Conservation (phyloP, 192 early-diverging fungal species). For the Anaeromyces robustus region DNA sequence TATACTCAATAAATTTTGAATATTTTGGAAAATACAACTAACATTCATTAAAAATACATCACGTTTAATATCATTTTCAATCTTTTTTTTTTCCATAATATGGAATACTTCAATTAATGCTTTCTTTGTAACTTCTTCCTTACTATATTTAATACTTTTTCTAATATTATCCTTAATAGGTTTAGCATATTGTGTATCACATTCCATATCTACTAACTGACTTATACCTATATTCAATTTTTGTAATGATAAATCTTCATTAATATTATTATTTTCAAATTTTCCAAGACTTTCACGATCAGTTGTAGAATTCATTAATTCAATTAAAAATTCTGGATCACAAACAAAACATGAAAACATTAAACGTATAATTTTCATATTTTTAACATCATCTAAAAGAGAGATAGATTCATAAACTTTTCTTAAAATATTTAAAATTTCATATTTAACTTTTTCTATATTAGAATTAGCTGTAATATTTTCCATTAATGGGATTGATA, state of each 20-base stretch:
- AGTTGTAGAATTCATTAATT: not conserved
- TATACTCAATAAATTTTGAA: not conserved
- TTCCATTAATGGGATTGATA: not conserved
- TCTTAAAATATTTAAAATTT: not conserved
- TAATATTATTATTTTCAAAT: not conserved
- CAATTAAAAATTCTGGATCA: not conserved
- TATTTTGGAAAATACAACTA: not conserved
- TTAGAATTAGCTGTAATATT: not conserved
- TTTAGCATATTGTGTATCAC: not conserved
- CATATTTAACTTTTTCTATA: not conserved
- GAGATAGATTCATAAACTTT: not conserved
- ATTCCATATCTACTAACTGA: not conserved
- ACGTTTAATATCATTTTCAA: not conserved
- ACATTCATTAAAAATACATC: not conserved
- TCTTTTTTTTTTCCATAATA: not conserved
- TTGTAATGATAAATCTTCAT: not conserved
- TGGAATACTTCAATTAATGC: not conserved
- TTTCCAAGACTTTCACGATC: not conserved
- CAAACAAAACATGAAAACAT: not conserved
- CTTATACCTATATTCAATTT: not conserved
- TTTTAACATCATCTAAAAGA: not conserved
- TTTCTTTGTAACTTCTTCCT: not conserved
- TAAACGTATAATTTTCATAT: not conserved
- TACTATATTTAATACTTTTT: not conserved
- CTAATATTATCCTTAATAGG: not conserved